Conservation (phyloP, 768 basidiomycete species). For the Lyophyllum semitale region DNA sequence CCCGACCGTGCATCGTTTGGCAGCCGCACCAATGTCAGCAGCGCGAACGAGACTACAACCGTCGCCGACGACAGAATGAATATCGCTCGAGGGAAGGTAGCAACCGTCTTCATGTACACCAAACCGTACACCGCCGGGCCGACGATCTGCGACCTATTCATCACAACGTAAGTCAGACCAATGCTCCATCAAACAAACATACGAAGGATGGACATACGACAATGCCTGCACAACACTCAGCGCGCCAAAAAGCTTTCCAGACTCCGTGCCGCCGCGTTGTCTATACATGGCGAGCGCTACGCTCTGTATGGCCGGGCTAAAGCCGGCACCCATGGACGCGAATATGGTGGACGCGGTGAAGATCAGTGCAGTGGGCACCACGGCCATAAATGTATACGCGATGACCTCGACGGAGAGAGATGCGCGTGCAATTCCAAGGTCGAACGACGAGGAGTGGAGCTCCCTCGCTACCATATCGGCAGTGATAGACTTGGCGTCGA, state of each 20-base stretch:
- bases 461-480: conserved; percentile 23
- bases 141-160: conserved; percentile 61
- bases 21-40: conserved; percentile 51
- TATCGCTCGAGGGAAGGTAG: conserved; percentile 65
- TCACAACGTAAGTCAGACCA: neutral
- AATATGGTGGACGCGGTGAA: conserved; percentile 56
- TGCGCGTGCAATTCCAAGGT: conserved; percentile 63
- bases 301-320: conserved; percentile 67
- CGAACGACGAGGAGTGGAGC: conserved; percentile 54
- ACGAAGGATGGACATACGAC: conserved; percentile 49
- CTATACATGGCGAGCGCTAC: conserved; percentile 70
- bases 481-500: neutral
- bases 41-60: conserved; percentile 41
- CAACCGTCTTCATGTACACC: conserved; percentile 72
- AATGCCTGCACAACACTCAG: conserved; percentile 74
- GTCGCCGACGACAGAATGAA: conserved; percentile 57
- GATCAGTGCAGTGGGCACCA: conserved; percentile 43
- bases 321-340: conserved; percentile 61
- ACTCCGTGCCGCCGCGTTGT: conserved; percentile 55
- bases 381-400: conserved; percentile 50
- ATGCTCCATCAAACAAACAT: neutral
- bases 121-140: conserved; percentile 75
- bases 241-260: conserved; percentile 79
- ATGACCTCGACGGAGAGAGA: conserved; percentile 62
- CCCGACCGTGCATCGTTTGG: conserved; percentile 2